Percentiles rank a stretch among this genome's conserved stretches.
phyloP scores from a whole-genome alignment of 2,329 filamentous ascomycete species.

The Apiospora phragmitis region DNA sequence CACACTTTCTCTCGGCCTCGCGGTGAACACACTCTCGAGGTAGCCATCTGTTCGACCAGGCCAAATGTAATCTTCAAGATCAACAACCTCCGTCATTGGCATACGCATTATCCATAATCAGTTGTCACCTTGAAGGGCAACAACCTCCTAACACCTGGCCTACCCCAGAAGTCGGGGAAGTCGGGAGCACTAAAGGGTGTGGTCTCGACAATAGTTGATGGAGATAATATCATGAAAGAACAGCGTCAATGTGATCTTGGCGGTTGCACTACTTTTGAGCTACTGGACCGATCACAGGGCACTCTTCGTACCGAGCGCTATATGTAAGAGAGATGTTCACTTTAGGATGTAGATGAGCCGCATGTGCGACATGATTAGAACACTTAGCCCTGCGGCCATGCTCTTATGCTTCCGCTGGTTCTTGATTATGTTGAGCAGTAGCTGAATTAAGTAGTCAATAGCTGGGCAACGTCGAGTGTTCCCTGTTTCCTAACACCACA shows the following conservation, averaged over 20 bases:
- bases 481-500: not conserved
- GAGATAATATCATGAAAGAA: not conserved
- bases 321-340: not conserved
- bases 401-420: not conserved
- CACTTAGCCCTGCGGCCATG: not conserved
- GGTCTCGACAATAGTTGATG: not conserved
- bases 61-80: not conserved
- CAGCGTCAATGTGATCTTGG: too few species aligned
- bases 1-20: not conserved
- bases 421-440: too few species aligned
- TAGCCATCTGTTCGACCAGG: too few species aligned
- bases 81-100: not conserved
- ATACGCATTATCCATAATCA: not conserved
- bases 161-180: not conserved
- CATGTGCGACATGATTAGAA: not conserved
- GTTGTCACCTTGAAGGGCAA: not conserved
- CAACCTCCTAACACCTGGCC: not conserved
- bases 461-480: not conserved
- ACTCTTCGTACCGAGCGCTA: not conserved
- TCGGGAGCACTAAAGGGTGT: not conserved
- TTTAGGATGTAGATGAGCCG: not conserved
- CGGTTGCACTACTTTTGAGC: not conserved
- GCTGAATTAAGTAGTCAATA: not conserved
- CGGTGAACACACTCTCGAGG: not conserved
- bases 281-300: not conserved